Evolutionary conservation across 495 filamentous ascomycete species (phyloP).

Genomic region (Articulospora tetracladia): DNA sequence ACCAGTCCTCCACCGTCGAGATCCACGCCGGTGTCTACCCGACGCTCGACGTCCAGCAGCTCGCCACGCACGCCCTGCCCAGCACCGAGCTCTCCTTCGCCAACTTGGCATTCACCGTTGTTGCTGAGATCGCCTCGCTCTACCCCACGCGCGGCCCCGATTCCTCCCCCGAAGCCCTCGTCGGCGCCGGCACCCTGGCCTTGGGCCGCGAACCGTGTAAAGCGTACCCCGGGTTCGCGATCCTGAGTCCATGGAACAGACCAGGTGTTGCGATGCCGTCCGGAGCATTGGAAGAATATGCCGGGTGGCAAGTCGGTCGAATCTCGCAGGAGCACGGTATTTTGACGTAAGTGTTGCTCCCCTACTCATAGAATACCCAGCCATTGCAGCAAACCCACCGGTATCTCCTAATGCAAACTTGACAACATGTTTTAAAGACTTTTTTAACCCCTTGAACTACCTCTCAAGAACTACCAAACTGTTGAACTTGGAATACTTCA

Average conservation of each 20-base stretch:
- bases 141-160: conserved; percentile 55
- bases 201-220: conserved; percentile 74
- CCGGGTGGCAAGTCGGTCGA: conserved; percentile 57
- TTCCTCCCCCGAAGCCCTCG: conserved; percentile 58
- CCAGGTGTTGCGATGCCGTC: conserved; percentile 6
- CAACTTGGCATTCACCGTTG: conserved; percentile 63
- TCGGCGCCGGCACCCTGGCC: conserved; percentile 67
- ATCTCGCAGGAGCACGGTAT: conserved; percentile 68
- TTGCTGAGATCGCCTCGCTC: conserved; percentile 68
- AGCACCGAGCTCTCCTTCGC: conserved; percentile 35
- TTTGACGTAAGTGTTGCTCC: conserved; percentile 28
- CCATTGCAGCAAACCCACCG: no score
- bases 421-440: no score
- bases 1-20: conserved; percentile 46
- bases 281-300: conserved; percentile 35
- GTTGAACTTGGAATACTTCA: no score
- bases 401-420: no score
- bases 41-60: conserved; percentile 76
- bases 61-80: conserved; percentile 62
- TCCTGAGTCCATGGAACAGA: conserved; percentile 58
- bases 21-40: conserved; percentile 73
- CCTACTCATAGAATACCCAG: no score
- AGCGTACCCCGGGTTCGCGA: conserved; percentile 68
- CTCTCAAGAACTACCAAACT: no score
- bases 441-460: no score